Evolutionary conservation across 768 basidiomycete genomes (phyloP).

Genomic region (Macrolepiota dolichaula): DNA sequence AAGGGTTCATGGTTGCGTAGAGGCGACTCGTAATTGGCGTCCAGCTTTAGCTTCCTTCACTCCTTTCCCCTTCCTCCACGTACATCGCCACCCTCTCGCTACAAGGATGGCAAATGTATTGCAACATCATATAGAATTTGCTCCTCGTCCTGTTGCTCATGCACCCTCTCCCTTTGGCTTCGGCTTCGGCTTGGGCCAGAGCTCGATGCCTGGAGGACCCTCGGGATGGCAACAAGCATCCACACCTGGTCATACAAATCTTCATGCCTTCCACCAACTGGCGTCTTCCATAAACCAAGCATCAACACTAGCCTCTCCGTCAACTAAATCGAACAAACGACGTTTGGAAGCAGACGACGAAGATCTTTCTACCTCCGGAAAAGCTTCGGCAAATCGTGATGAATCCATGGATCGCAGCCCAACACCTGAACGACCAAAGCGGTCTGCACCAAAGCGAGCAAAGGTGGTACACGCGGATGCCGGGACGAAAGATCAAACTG

Average conservation of each 20-base stretch:
- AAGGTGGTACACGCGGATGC: conserved; percentile 36
- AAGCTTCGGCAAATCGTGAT: conserved; percentile 40
- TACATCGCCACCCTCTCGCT: conserved; percentile 12
- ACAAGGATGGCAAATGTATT: conserved; percentile 66
- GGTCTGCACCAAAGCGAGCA: conserved; percentile 65
- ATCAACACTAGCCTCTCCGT: conserved; percentile 15
- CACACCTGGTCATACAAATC: conserved; percentile 46
- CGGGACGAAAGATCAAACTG: conserved; percentile 36
- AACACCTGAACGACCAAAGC: conserved; percentile 75
- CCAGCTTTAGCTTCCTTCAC: conserved; percentile 2
- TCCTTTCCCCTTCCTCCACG: conserved; percentile 15
- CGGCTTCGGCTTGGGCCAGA: conserved; percentile 59
- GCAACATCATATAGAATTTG: conserved; percentile 62
- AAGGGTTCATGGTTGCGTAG: conserved; percentile 10
- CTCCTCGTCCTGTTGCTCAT: conserved; percentile 54
- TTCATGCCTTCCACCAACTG: conserved; percentile 52
- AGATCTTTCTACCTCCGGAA: conserved; percentile 26
- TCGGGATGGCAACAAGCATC: conserved; percentile 44
- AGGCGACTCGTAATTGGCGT: not conserved
- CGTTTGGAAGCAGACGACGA: conserved; percentile 72
- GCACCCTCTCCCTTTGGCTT: conserved; percentile 67
- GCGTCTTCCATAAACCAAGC: conserved; percentile 48
- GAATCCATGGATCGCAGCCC: conserved; percentile 84
- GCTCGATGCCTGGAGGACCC: conserved; percentile 38
- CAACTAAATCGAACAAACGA: conserved; percentile 53